These are phyloP conservation scores for Saturnispora besseyi DNA, from an alignment of 805 yeast genomes.

Conservation along the genomic window DNA sequence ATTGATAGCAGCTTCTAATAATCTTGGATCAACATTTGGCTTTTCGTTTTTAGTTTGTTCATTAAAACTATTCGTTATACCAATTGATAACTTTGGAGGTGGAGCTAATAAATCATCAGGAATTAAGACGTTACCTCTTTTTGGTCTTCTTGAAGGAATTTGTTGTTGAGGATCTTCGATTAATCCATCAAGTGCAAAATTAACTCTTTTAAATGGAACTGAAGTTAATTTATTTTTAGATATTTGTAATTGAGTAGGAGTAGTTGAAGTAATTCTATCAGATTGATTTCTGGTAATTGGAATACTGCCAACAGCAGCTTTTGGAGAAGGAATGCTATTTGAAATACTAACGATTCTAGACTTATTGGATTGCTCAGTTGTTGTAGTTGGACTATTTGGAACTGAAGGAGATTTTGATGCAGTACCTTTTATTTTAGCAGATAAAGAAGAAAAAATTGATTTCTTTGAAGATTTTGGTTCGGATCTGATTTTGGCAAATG, in stretches of 20 bases:
- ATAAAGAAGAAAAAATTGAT: conserved; percentile 27
- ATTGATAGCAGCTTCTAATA: conserved; percentile 49
- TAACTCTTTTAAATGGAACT: conserved; percentile 36
- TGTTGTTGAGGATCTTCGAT: conserved; percentile 52
- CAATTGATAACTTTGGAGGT: conserved; percentile 56
- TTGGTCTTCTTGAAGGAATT: conserved; percentile 48
- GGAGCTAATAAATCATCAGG: conserved; percentile 62
- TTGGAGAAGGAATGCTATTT: background rate
- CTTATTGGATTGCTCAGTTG: background rate
- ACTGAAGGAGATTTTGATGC: conserved; percentile 8
- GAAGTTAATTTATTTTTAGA: conserved; percentile 17
- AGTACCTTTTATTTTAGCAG: conserved; percentile 26
- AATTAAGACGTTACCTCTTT: conserved; percentile 43
- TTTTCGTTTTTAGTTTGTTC: conserved; percentile 22
- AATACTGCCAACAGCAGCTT: background rate
- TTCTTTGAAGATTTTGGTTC: conserved; percentile 15
- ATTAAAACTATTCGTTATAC: conserved; percentile 46
- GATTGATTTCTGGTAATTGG: background rate
- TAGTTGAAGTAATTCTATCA: background rate
- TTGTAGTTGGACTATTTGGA: background rate
- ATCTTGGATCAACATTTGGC: conserved; percentile 34
- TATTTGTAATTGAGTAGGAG: background rate
- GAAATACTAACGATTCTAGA: background rate
- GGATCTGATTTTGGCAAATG: conserved; percentile 5
- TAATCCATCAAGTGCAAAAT: conserved; percentile 41